Evolutionary conservation across 352 stramenopile species (phyloP).

Genomic region (Phytophthora europaea): DNA sequence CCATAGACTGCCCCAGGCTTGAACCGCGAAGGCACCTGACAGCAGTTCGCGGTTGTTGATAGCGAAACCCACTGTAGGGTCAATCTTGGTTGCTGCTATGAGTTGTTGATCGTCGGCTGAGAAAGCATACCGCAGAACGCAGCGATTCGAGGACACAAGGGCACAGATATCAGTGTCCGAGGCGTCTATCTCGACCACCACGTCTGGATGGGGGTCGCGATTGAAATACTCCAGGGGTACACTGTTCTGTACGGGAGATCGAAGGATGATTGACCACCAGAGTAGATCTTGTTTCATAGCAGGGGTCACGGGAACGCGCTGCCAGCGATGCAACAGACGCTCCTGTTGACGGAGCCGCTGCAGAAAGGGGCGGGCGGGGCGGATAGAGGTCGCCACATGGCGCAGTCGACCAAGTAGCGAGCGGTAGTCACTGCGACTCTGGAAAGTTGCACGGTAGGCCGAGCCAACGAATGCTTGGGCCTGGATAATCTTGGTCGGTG

Average conservation of each 20-base stretch:
- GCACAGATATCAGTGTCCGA: conserved; percentile 22
- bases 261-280: not conserved
- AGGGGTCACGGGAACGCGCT: not conserved
- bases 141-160: not conserved
- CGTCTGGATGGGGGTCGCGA: too few relatives aligned
- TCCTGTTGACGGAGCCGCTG: not conserved
- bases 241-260: not conserved
- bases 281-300: not conserved
- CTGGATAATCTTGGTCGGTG: not conserved
- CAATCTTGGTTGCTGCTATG: not conserved
- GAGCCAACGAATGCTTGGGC: too few relatives aligned
- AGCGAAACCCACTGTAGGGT: not conserved
- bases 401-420: not conserved
- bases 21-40: conserved; percentile 1
- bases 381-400: not conserved
- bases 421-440: not conserved
- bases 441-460: not conserved
- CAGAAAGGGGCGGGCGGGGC: not conserved
- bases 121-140: not conserved
- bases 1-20: not conserved
- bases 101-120: not conserved
- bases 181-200: conserved; percentile 10
- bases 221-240: not conserved
- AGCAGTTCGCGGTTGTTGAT: not conserved
- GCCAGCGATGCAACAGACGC: not conserved